Evolutionary conservation across 768 basidiomycete genomes (phyloP).

Genomic region (Ramaria rubella): DNA sequence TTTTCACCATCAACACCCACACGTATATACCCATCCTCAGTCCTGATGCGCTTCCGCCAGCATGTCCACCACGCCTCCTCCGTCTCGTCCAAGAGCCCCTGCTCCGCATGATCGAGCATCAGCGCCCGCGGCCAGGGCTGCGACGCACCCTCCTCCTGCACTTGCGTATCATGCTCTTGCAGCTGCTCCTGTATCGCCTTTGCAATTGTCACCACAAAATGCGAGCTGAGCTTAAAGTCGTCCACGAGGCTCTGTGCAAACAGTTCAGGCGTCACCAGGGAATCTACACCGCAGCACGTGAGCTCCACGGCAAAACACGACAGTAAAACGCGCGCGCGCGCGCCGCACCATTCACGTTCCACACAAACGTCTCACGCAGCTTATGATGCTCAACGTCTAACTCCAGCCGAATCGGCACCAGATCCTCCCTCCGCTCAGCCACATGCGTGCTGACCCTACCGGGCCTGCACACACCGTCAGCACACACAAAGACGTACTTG

Average conservation of each 20-base stretch:
- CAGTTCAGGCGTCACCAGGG: slow-evolving; percentile 79
- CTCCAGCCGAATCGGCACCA: slow-evolving; percentile 94
- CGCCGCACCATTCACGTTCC: slow-evolving; percentile 95
- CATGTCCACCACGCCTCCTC: slow-evolving; percentile 60
- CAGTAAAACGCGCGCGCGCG: too few relatives aligned
- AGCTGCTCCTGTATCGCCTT: slow-evolving; percentile 84
- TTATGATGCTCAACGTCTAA: slow-evolving; percentile 92
- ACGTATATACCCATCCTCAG: slow-evolving; percentile 29
- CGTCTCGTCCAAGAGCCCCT: slow-evolving; percentile 44
- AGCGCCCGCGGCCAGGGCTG: slow-evolving; percentile 16
- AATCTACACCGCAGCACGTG: slow-evolving; percentile 48
- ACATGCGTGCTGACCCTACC: slow-evolving; percentile 45
- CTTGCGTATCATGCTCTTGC: slow-evolving; percentile 21
- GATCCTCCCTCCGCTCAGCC: slow-evolving; percentile 62
- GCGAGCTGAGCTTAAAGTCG: slow-evolving; percentile 72
- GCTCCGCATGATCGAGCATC: slow-evolving; percentile 13
- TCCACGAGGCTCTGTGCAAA: slow-evolving; percentile 90
- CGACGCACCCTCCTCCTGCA: slow-evolving; percentile 25
- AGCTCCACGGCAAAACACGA: background rate
- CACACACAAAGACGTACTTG: slow-evolving; percentile 9
- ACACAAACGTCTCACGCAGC: slow-evolving; percentile 94
- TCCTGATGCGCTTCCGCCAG: slow-evolving; percentile 55
- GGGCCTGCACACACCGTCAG: slow-evolving; percentile 39
- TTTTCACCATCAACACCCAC: slow-evolving; percentile 24
- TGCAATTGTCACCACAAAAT: slow-evolving; percentile 60